These are phyloP conservation scores for Rutidosis leptorrhynchoides DNA, from an alignment of 129 eudicot species.

Conservation along the genomic window DNA sequence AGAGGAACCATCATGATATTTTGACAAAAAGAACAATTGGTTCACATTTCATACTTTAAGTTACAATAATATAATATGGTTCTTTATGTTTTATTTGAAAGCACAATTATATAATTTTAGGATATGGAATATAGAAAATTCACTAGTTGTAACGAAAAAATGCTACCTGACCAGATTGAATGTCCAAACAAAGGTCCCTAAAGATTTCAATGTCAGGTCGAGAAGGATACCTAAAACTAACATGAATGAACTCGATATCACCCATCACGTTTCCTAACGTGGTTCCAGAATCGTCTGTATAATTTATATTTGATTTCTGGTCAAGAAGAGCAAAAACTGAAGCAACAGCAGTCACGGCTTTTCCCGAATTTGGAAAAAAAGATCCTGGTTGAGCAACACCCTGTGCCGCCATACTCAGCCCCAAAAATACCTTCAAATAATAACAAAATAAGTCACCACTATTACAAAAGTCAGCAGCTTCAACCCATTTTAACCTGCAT, in stretches of 20 bases:
- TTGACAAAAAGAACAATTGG: neutral
- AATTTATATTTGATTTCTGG: slow-evolving; percentile 28
- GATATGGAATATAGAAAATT: no score
- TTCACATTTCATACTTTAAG: neutral
- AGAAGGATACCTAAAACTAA: slow-evolving; percentile 28
- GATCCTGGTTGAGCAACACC: slow-evolving; percentile 30
- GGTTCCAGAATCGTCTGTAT: slow-evolving; percentile 27
- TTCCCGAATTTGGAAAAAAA: slow-evolving; percentile 24
- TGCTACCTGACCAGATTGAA: slow-evolving; percentile 30
- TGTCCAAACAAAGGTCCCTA: slow-evolving; percentile 25
- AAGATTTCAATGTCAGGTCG: slow-evolving; percentile 29
- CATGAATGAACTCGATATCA: slow-evolving; percentile 24
- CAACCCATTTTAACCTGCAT: neutral
- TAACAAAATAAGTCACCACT: slow-evolving; percentile 20
- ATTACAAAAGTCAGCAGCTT: neutral
- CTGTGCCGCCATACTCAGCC: slow-evolving; percentile 31
- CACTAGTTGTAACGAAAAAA: neutral
- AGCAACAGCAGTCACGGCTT: slow-evolving; percentile 24
- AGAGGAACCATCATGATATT: no score
- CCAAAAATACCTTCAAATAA: slow-evolving; percentile 26
- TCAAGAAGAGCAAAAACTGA: slow-evolving; percentile 34
- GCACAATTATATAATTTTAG: no score
- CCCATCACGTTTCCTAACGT: slow-evolving; percentile 26
- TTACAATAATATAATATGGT: no score
- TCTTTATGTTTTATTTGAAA: no score